These are phyloP conservation scores for Stygiomarasmius scandens DNA, from an alignment of 1,284 basidiomycete species.

Conservation along the genomic window DNA sequence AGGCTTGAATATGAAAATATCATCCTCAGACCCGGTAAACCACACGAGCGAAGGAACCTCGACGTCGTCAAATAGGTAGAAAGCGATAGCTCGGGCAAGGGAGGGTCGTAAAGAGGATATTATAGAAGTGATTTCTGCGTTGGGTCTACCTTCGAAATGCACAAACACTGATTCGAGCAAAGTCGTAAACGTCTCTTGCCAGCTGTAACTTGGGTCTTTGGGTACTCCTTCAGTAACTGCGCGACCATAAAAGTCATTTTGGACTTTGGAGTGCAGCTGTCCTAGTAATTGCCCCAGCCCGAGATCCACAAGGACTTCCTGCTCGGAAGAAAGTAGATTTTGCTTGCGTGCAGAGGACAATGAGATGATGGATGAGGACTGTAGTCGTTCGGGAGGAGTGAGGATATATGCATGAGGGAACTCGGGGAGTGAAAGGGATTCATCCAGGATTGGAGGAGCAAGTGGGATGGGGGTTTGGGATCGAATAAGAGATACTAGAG, in stretches of 20 bases:
- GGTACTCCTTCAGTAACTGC: constrained; percentile 35
- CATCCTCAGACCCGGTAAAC: constrained; percentile 58
- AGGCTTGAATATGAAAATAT: constrained; percentile 45
- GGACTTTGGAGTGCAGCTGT: constrained; percentile 59
- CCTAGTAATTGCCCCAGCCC: constrained; percentile 59
- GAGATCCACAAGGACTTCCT: constrained; percentile 54
- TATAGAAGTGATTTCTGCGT: constrained; percentile 13
- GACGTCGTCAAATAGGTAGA: constrained; percentile 74
- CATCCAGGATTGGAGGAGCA: constrained; percentile 40
- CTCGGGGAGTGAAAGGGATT: constrained; percentile 27
- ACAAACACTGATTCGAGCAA: constrained; percentile 59
- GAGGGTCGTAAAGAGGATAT: constrained; percentile 49
- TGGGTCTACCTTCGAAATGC: constrained; percentile 36
- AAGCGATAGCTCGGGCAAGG: constrained; percentile 70
- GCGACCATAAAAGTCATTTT: constrained; percentile 73
- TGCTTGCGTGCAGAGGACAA: constrained; percentile 40
- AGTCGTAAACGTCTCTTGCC: constrained; percentile 71
- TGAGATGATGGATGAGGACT: constrained; percentile 36
- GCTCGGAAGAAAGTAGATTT: constrained; percentile 42
- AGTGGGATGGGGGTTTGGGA: constrained; percentile 42
- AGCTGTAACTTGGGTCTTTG: constrained; percentile 50
- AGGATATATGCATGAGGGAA: constrained; percentile 46
- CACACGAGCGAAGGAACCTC: constrained; percentile 68
- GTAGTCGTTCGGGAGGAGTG: constrained; percentile 37
- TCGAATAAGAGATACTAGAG: constrained; percentile 13